These are phyloP conservation scores for Apophysomyces variabilis DNA, from an alignment of 371 early-diverging fungal genomes.

Conservation along the genomic window DNA sequence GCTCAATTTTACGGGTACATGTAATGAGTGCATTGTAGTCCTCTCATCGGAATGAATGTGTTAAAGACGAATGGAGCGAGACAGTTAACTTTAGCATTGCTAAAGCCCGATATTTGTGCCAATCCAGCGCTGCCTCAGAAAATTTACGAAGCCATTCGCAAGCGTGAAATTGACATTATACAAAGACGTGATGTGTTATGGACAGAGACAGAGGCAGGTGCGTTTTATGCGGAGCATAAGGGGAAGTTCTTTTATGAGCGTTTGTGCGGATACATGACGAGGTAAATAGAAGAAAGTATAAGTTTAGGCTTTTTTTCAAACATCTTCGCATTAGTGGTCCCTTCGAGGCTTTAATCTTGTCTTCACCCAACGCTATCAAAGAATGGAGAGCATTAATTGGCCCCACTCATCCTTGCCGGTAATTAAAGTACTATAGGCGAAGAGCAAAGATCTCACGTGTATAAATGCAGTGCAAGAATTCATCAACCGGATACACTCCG, in stretches of 20 bases:
- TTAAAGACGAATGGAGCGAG: neutral
- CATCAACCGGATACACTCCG: slow-evolving; percentile 66
- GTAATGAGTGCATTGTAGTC: no score
- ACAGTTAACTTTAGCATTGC: slow-evolving; percentile 71
- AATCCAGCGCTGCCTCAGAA: slow-evolving; percentile 52
- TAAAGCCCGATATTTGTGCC: slow-evolving; percentile 81
- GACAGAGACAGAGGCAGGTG: slow-evolving; percentile 64
- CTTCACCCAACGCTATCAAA: slow-evolving; percentile 64
- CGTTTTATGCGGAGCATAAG: slow-evolving; percentile 70
- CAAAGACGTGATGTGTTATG: slow-evolving; percentile 55
- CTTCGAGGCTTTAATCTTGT: slow-evolving; percentile 61
- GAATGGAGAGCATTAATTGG: slow-evolving; percentile 71
- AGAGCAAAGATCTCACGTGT: neutral
- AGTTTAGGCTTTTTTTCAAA: no score
- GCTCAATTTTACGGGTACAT: no score
- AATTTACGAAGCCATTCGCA: slow-evolving; percentile 46
- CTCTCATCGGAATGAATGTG: neutral
- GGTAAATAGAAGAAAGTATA: slow-evolving; percentile 34
- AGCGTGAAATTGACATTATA: slow-evolving; percentile 52
- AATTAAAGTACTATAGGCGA: slow-evolving; percentile 10
- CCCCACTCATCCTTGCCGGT: slow-evolving; percentile 71
- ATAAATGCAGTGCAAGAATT: slow-evolving; percentile 60
- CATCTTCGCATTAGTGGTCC: slow-evolving; percentile 49
- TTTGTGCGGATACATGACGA: slow-evolving; percentile 74
- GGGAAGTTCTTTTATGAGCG: slow-evolving; percentile 71